These are phyloP conservation scores for Amanita fuliginea DNA, from an alignment of 768 basidiomycete genomes.

Conservation along the genomic window DNA sequence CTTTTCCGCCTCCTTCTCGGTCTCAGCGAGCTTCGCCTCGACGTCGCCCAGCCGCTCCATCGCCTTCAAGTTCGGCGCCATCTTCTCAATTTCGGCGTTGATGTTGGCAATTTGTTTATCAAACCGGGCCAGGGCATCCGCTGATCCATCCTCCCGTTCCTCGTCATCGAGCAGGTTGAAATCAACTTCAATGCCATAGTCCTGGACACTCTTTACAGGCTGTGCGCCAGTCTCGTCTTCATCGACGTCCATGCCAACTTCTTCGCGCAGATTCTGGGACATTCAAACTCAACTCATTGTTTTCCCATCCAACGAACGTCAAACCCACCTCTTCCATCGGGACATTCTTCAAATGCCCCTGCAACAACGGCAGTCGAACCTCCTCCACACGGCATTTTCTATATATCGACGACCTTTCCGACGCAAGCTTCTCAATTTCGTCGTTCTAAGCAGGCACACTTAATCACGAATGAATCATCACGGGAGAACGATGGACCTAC, in stretches of 20 bases:
- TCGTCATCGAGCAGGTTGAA: slow-evolving; percentile 68
- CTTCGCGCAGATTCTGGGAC: slow-evolving; percentile 64
- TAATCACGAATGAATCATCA: not conserved
- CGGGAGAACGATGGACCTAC: slow-evolving; percentile 26
- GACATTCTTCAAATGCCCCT: slow-evolving; percentile 74
- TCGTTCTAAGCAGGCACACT: slow-evolving; percentile 30
- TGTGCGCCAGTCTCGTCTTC: slow-evolving; percentile 80
- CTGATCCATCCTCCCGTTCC: slow-evolving; percentile 57
- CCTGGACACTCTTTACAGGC: slow-evolving; percentile 54
- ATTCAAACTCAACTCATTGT: slow-evolving; percentile 3
- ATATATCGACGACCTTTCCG: slow-evolving; percentile 81
- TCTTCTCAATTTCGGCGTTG: slow-evolving; percentile 73
- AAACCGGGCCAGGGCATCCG: slow-evolving; percentile 56
- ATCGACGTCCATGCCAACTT: slow-evolving; percentile 88
- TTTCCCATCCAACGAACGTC: not conserved
- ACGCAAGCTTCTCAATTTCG: slow-evolving; percentile 79
- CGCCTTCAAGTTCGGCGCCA: slow-evolving; percentile 97
- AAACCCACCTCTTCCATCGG: slow-evolving; percentile 85
- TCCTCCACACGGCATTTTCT: slow-evolving; percentile 92
- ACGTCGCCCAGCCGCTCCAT: slow-evolving; percentile 84
- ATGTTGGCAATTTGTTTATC: slow-evolving; percentile 66
- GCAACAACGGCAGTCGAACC: slow-evolving; percentile 65
- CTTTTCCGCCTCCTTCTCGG: slow-evolving; percentile 87
- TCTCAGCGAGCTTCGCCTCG: slow-evolving; percentile 74
- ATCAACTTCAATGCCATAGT: slow-evolving; percentile 87